Percentiles rank a stretch among this genome's conserved stretches.
Conservation (phyloP, 2,329 filamentous ascomycete genomes). For the Talaromyces islandicus region DNA sequence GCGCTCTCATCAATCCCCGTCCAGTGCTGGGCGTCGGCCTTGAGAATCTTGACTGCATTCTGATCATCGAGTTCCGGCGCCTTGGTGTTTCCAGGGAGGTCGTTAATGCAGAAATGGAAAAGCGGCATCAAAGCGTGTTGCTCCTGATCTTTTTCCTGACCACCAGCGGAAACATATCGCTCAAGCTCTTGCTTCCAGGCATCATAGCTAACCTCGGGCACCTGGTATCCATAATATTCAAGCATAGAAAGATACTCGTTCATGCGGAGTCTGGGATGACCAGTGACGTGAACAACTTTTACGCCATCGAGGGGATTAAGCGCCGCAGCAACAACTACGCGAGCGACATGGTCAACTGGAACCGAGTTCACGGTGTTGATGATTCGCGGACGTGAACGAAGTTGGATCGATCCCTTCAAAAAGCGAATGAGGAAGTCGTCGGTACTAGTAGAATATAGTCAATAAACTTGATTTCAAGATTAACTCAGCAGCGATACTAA, state of each 20-base stretch:
- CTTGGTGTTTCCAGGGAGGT: conserved; percentile 63
- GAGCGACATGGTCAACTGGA: conserved; percentile 75
- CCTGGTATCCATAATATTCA: conserved; percentile 65
- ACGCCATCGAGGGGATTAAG: conserved; percentile 58
- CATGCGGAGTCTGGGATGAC: conserved; percentile 70
- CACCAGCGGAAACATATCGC: conserved; percentile 57
- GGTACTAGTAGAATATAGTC: conserved; percentile 47
- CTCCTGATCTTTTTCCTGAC: conserved; percentile 48
- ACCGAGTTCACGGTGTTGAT: conserved; percentile 84
- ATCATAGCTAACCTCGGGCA: conserved; percentile 61
- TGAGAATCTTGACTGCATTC: conserved; percentile 61
- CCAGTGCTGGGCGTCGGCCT: conserved; percentile 52
- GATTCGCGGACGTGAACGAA: conserved; percentile 67
- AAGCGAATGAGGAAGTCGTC: conserved; percentile 90
- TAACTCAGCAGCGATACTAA: background rate
- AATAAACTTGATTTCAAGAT: background rate
- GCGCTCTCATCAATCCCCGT: conserved; percentile 53
- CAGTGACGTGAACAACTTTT: conserved; percentile 70
- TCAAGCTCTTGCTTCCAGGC: conserved; percentile 65
- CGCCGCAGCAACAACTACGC: conserved; percentile 69
- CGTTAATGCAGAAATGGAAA: conserved; percentile 65
- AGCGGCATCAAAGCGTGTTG: conserved; percentile 69
- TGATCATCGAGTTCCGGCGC: conserved; percentile 69
- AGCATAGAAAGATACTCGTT: conserved; percentile 70
- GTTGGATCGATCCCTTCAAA: conserved; percentile 80